phyloP scores from a whole-genome alignment of 2,329 filamentous ascomycete genomes.

The Elsinoe necatrix region DNA sequence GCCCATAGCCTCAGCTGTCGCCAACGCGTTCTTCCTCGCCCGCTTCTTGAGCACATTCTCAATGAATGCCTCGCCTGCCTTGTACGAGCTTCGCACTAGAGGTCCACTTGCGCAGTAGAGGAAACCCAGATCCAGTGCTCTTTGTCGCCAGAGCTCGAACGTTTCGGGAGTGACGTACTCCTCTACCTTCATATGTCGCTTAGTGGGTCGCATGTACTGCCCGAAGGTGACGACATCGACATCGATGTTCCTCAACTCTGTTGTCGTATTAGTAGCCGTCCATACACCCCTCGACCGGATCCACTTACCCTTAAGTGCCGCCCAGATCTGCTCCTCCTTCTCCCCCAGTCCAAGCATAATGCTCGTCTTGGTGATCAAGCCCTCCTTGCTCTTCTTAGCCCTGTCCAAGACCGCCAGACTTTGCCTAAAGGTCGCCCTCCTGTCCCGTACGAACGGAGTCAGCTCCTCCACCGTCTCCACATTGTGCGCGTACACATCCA shows the following conservation, averaged over 20 bases:
- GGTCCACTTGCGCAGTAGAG: slow-evolving; percentile 92
- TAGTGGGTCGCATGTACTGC: slow-evolving; percentile 99
- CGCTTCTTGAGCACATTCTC: slow-evolving; percentile 94
- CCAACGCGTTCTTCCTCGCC: slow-evolving; percentile 31
- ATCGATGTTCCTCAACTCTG: slow-evolving; percentile 66
- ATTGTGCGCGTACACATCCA: slow-evolving; percentile 97
- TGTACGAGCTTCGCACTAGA: slow-evolving; percentile 89
- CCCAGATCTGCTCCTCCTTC: slow-evolving; percentile 76
- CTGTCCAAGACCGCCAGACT: slow-evolving; percentile 70
- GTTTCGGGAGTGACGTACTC: slow-evolving; percentile 86
- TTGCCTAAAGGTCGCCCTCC: slow-evolving; percentile 81
- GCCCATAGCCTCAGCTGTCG: slow-evolving; percentile 25
- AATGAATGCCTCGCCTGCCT: slow-evolving; percentile 96
- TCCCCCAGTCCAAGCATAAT: slow-evolving; percentile 95
- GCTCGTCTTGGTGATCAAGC: slow-evolving; percentile 95
- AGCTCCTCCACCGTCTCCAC: slow-evolving; percentile 89
- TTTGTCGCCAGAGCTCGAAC: slow-evolving; percentile 85
- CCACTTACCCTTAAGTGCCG: slow-evolving; percentile 58
- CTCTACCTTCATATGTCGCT: slow-evolving; percentile 93
- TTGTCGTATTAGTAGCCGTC: background rate
- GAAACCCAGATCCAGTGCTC: slow-evolving; percentile 91
- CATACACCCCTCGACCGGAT: background rate
- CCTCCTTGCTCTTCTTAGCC: slow-evolving; percentile 67
- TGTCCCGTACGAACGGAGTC: slow-evolving; percentile 82
- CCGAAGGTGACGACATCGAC: slow-evolving; percentile 97